A percentile compares a stretch with the other conserved stretches of the same genome.
These are phyloP conservation scores for Kokia cookei DNA, from an alignment of 441 rosid species.

Conservation along the genomic window DNA sequence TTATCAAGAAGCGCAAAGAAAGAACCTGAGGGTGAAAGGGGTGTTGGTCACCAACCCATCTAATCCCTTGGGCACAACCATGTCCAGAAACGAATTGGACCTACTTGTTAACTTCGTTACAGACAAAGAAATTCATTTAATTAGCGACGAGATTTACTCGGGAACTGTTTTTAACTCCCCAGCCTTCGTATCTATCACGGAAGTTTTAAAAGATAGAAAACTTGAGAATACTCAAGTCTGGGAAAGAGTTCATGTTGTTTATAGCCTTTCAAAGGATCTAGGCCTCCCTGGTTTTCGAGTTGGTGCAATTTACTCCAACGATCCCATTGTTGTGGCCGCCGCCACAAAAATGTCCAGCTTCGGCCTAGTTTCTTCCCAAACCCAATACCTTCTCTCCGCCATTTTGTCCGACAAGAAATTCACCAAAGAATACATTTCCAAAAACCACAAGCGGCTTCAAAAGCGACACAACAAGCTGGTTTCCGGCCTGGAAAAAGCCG, in stretches of 20 bases:
- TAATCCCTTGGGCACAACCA: slow-evolving; percentile 84
- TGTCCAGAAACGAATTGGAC: slow-evolving; percentile 56
- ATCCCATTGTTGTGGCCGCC: slow-evolving; percentile 59
- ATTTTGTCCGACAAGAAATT: slow-evolving; percentile 81
- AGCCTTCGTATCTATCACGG: slow-evolving; percentile 68
- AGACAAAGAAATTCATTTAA: slow-evolving; percentile 65
- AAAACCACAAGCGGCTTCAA: slow-evolving; percentile 65
- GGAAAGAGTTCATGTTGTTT: slow-evolving; percentile 68
- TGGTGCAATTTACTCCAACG: slow-evolving; percentile 87
- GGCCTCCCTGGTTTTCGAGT: slow-evolving; percentile 97
- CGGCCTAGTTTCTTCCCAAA: slow-evolving; percentile 90
- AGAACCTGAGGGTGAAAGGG: slow-evolving; percentile 70
- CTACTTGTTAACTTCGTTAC: slow-evolving; percentile 69
- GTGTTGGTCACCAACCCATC: slow-evolving; percentile 90
- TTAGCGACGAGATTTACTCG: slow-evolving; percentile 92
- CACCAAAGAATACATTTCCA: slow-evolving; percentile 57
- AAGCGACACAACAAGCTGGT: slow-evolving; percentile 50
- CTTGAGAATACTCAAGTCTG: slow-evolving; percentile 41
- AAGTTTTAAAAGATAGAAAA: slow-evolving; percentile 52
- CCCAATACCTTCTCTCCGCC: slow-evolving; percentile 76
- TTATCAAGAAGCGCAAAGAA: slow-evolving; percentile 54
- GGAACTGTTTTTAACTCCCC: slow-evolving; percentile 84
- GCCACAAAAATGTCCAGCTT: slow-evolving; percentile 99
- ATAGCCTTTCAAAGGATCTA: slow-evolving; percentile 81
- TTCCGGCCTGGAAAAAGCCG: slow-evolving; percentile 69